Base-by-base conservation (phyloP, 257 asterid genomes). In the Paraleonurus japonicus region DNA sequence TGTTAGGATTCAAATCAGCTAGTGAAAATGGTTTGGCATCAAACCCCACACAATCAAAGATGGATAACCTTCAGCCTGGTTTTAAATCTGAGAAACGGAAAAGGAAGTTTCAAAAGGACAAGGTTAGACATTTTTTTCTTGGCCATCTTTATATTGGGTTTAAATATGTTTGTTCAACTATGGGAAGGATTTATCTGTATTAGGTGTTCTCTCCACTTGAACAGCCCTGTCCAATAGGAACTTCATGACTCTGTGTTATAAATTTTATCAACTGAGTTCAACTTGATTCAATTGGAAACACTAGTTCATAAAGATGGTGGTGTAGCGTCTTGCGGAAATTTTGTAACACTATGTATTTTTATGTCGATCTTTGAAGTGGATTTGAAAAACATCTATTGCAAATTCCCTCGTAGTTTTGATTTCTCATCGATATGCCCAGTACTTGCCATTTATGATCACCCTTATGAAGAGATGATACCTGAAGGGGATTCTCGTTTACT, bases 31-130 rank as follows among this genome's bases (percentile, higher is more conserved):
- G 71, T 71, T 71, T 67, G 79, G 80, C 63, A 30, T 72, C 79
- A 64, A 73, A 75, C 47, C 81, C 35, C 60, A 75, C 78, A 51
- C 82, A 69, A 53, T 69, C 83, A 54, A 81, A 59, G 57, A 76
- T 79, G 75, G 83, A 83, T 81, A 35, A 61, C 74, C 28, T 33
- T 12, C 82, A 77, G 74, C 75, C 78, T 63, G 76, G 51, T 78
- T 51, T 75, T 64, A 78, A 80, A 78, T 71, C 82, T 27, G 85
- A 78, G 81, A 82, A 82, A 71, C 86, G 64, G 76, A 90, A 85
- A 70, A 68, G 85, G 76, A 90, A 83, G 76, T 58, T 72, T 15
- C 81, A 72, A 8, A 82, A 74, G 50, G 87, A 77, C 72, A 90
- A 90, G 97, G 97, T 92, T 53, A 32, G 81, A 7, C 62, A 67